Evolutionary conservation across 2,329 filamentous ascomycete genomes (phyloP), one percentile per base, ranked within the genome.

Genomic region (Paramyrothecium roridum): DNA sequence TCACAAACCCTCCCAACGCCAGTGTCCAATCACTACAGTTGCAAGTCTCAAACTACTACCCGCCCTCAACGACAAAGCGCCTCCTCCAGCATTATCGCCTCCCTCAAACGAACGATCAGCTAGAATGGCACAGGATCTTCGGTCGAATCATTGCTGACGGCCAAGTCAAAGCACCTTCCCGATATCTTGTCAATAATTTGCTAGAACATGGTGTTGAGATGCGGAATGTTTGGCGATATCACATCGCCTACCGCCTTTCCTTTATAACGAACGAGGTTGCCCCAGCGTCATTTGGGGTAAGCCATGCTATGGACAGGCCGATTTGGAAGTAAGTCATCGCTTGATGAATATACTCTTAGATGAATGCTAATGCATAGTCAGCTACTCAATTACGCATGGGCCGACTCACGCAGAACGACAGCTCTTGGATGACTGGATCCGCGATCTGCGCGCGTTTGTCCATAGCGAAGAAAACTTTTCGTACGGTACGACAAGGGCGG

Each of bases 31-130:
- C 70, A 0, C 62, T 78, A 4, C 58, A 64, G 3, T 55, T 70
- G 2, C 74, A 78, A 54, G 57, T 76, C 1, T 65, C 66, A 2
- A 79, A 78, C 51, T 78, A 78, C 57, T 78, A 79, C 56, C 68
- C 73, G 0, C 69, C 71, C 2, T 65, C 64, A 10, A 72, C 73
- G 0, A 72, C 72, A 0, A 64, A 73, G 13, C 63, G 71, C 3
- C 61, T 73, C 1, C 52, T 78, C 8, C 57, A 68, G 17, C 62
- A 70, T 43, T 77, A 77, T 52, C 47, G 60, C 1, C 48, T 76
- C 2, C 74, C 74, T 1, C 52, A 57, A 3, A 66, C 64, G 1
- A 45, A 57, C 1, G 59, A 70, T 4, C 57, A 69, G 19, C 56
- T 63, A 1, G 73, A 74, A 16, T 77, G 73, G 73, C 64, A 67